Percentiles rank a stretch among this genome's conserved stretches.
Conservation (phyloP, 768 basidiomycete genomes). For the Amanita polypyramis region DNA sequence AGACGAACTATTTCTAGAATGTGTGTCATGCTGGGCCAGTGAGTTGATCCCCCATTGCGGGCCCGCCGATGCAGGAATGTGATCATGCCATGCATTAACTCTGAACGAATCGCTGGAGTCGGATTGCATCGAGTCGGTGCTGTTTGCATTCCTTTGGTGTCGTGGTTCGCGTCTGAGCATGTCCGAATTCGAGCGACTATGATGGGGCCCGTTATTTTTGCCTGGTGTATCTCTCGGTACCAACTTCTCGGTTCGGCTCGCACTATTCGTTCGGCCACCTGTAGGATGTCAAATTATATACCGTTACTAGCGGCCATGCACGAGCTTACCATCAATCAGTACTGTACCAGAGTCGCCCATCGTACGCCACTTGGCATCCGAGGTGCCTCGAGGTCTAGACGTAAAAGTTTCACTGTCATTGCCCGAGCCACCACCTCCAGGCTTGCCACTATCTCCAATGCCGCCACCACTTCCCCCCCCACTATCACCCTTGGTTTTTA, state of each 20-base stretch:
- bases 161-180: not conserved
- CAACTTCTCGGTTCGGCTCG: not conserved
- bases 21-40: not conserved
- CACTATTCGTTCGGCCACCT: not conserved
- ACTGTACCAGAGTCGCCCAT: slow-evolving; percentile 14
- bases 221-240: not conserved
- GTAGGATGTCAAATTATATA: not conserved
- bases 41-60: not conserved
- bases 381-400: slow-evolving; percentile 60
- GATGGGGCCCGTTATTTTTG: not conserved
- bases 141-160: not conserved
- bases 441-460: slow-evolving; percentile 22
- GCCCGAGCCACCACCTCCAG: slow-evolving; percentile 25
- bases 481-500: slow-evolving; percentile 55
- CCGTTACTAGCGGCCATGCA: not conserved
- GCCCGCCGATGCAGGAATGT: not conserved
- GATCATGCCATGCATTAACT: not conserved
- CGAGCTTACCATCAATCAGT: slow-evolving; percentile 9
- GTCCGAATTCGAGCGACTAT: not conserved
- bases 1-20: slow-evolving; percentile 2
- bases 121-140: not conserved
- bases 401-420: slow-evolving; percentile 24
- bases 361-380: slow-evolving; percentile 50
- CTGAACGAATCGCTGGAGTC: slow-evolving; percentile 1
- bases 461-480: slow-evolving; percentile 30